phyloP scores from a whole-genome alignment of 192 early-diverging fungal species.

The Linnemannia schmuckeri region DNA sequence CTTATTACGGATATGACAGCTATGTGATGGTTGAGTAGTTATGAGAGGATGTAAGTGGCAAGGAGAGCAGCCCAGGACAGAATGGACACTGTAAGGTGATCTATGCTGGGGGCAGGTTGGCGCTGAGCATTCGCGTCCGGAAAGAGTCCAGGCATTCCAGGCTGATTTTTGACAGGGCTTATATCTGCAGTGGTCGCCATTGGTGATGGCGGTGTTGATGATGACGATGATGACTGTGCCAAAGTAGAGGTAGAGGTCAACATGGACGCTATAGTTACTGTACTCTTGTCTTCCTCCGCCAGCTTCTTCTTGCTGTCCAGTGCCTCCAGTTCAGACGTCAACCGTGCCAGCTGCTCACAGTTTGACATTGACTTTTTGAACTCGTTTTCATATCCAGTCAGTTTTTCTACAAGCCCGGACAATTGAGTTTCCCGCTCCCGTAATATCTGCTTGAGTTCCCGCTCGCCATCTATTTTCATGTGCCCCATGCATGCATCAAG shows the following conservation, averaged over 20 bases:
- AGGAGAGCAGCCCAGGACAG: slow-evolving; percentile 44
- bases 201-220: background rate
- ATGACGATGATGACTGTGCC: background rate
- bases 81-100: slow-evolving; percentile 30
- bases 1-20: background rate
- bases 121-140: background rate
- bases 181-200: background rate
- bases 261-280: background rate
- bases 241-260: background rate
- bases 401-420: slow-evolving; percentile 17
- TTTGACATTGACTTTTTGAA: slow-evolving; percentile 29
- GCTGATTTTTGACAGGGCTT: background rate
- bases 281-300: background rate
- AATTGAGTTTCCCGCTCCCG: slow-evolving; percentile 41
- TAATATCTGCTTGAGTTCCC: slow-evolving; percentile 35
- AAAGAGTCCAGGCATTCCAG: slow-evolving; percentile 25
- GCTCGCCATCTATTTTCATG: slow-evolving; percentile 36
- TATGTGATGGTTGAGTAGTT: background rate
- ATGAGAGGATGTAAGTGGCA: slow-evolving; percentile 39
- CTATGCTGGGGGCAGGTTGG: background rate
- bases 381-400: slow-evolving; percentile 32
- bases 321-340: slow-evolving; percentile 16
- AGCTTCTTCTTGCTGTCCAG: slow-evolving; percentile 9
- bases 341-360: slow-evolving; percentile 17
- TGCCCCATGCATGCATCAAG: background rate